A percentile compares a stretch with the other conserved stretches of the same genome.
Evolutionary conservation across 805 yeast genomes (phyloP).

Genomic region (Schwanniomyces pseudopolymorphus): DNA sequence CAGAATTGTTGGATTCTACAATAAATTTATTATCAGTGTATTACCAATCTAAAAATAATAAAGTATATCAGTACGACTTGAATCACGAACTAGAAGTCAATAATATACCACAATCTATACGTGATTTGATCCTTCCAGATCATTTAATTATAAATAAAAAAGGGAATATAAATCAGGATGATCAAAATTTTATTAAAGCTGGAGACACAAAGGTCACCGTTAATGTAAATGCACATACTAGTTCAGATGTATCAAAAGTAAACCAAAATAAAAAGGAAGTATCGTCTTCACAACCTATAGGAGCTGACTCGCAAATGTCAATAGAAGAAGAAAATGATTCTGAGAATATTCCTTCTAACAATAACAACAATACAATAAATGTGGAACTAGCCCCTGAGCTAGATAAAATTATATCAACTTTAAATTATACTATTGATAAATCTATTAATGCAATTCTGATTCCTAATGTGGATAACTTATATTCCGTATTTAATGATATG

Average conservation of each 20-base stretch:
- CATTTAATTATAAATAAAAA: background rate
- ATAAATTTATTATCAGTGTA: conserved; percentile 22
- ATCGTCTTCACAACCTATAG: background rate
- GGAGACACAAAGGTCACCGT: conserved; percentile 24
- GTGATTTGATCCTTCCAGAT: conserved; percentile 4
- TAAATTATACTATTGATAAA: conserved; percentile 40
- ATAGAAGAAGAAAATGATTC: background rate
- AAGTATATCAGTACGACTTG: conserved; percentile 47
- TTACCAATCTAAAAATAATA: conserved; percentile 29
- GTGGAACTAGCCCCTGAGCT: conserved; percentile 4
- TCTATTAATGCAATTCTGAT: conserved; percentile 31
- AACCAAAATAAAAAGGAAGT: background rate
- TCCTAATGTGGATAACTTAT: conserved; percentile 19
- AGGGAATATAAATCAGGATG: background rate
- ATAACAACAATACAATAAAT: background rate
- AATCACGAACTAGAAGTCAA: conserved; percentile 37
- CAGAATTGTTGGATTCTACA: conserved; percentile 15
- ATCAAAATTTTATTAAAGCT: conserved; percentile 19
- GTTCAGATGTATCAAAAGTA: background rate
- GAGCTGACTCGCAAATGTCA: background rate
- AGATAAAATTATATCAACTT: conserved; percentile 1
- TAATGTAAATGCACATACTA: background rate
- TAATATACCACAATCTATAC: conserved; percentile 22
- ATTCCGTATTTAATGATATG: conserved; percentile 14
- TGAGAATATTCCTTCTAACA: background rate